A percentile compares a stretch with the other conserved stretches of the same genome.
Conservation (phyloP, 2,329 filamentous ascomycete species). For the Corniculantispora saksenae region DNA sequence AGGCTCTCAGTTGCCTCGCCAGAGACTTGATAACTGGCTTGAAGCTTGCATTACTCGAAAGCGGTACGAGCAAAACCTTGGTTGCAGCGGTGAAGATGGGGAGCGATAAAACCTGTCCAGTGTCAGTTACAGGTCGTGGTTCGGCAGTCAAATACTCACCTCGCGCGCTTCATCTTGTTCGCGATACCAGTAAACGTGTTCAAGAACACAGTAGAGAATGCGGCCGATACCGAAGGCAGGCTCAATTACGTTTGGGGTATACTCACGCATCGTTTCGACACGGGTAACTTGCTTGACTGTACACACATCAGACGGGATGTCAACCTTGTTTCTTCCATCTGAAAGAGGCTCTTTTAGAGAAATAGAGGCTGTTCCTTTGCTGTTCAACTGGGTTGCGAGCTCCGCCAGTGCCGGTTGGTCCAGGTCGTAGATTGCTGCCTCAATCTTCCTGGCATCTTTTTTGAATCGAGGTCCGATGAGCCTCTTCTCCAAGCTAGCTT, state of each 20-base stretch:
- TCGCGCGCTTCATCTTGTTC: constrained; percentile 66
- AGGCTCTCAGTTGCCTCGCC: constrained; percentile 67
- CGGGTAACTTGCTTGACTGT: constrained; percentile 44
- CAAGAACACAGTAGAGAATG: constrained; percentile 54
- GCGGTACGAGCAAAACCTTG: constrained; percentile 81
- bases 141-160: neutral
- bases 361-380: constrained; percentile 21
- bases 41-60: constrained; percentile 75
- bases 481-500: constrained; percentile 66
- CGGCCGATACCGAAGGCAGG: constrained; percentile 86
- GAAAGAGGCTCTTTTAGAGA: constrained; percentile 16
- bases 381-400: constrained; percentile 34
- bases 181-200: constrained; percentile 85
- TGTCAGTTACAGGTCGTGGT: neutral
- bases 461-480: constrained; percentile 68
- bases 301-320: constrained; percentile 19
- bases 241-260: constrained; percentile 88
- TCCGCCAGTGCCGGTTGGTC: constrained; percentile 64
- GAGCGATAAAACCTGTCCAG: constrained; percentile 42
- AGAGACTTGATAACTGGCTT: constrained; percentile 67
- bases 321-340: constrained; percentile 18
- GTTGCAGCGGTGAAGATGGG: constrained; percentile 70
- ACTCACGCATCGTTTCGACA: constrained; percentile 75
- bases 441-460: constrained; percentile 65
- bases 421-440: constrained; percentile 60